Evolutionary conservation across 148 eudicot genomes (phyloP).

Genomic region (Amaranthus cruentus): DNA sequence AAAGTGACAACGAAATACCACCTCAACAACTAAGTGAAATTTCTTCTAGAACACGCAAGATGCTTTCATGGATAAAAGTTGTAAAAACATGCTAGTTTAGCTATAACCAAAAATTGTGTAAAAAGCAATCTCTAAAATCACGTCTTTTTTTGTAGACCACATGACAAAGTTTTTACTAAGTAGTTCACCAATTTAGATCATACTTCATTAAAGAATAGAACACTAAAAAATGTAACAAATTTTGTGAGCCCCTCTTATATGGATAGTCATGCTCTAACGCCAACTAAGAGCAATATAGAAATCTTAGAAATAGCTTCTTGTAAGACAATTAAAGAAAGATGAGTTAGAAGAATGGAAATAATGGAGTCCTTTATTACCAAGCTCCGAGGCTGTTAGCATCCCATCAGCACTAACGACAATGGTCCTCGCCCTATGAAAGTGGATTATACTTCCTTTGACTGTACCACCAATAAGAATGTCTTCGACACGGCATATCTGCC

Average conservation of each 20-base stretch:
- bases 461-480: constrained; percentile 71
- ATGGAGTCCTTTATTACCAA: constrained; percentile 41
- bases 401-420: constrained; percentile 57
- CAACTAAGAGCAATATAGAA: constrained; percentile 1
- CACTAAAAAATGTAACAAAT: neutral
- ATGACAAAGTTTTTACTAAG: neutral
- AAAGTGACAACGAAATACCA: neutral
- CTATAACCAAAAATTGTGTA: neutral
- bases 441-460: constrained; percentile 69
- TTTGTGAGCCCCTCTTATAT: neutral
- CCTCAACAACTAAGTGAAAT: neutral
- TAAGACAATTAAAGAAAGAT: neutral
- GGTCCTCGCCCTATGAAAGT: constrained; percentile 74
- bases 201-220: neutral
- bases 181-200: neutral
- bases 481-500: constrained; percentile 86
- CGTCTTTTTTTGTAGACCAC: no score
- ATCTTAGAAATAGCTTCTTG: neutral
- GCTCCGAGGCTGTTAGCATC: constrained; percentile 66
- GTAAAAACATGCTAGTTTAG: neutral
- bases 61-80: neutral
- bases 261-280: neutral
- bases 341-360: neutral
- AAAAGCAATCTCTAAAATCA: neutral
- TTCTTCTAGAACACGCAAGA: neutral